These are phyloP conservation scores for Parathielavia appendiculata DNA, from an alignment of 495 filamentous ascomycete species.

Conservation along the genomic window DNA sequence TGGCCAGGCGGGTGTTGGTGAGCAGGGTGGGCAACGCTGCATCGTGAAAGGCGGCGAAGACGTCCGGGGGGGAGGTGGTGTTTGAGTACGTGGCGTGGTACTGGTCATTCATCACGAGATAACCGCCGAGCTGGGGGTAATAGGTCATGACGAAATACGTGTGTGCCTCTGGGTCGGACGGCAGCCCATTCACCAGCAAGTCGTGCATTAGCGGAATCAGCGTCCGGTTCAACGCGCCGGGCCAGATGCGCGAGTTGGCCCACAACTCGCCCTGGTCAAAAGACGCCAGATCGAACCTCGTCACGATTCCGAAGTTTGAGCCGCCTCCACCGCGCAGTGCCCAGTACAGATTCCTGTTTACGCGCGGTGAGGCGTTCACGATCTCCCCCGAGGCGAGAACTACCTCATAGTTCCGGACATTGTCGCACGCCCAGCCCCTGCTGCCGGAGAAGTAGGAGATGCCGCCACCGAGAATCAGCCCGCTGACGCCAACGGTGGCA, in stretches of 20 bases:
- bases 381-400: constrained; percentile 45
- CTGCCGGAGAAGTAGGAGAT: constrained; percentile 36
- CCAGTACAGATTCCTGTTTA: constrained; percentile 49
- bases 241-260: constrained; percentile 20
- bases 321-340: constrained; percentile 55
- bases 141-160: constrained; percentile 23
- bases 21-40: constrained; percentile 1
- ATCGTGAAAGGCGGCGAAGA: constrained; percentile 17
- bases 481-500: constrained; percentile 53
- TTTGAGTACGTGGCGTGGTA: constrained; percentile 17
- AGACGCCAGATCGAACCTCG: constrained; percentile 30
- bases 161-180: constrained; percentile 19
- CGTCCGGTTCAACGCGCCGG: constrained; percentile 19
- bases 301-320: constrained; percentile 56
- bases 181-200: constrained; percentile 22
- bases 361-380: constrained; percentile 37
- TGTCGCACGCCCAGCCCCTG: constrained; percentile 31
- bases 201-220: constrained; percentile 24
- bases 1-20: constrained; percentile 13
- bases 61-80: constrained; percentile 5
- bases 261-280: constrained; percentile 30
- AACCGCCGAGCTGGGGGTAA: constrained; percentile 14
- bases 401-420: constrained; percentile 47
- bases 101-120: constrained; percentile 19
- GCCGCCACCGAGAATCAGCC: constrained; percentile 54